These are phyloP conservation scores for Rhizopus microsporus DNA, from an alignment of 371 early-diverging fungal genomes.

Conservation along the genomic window DNA sequence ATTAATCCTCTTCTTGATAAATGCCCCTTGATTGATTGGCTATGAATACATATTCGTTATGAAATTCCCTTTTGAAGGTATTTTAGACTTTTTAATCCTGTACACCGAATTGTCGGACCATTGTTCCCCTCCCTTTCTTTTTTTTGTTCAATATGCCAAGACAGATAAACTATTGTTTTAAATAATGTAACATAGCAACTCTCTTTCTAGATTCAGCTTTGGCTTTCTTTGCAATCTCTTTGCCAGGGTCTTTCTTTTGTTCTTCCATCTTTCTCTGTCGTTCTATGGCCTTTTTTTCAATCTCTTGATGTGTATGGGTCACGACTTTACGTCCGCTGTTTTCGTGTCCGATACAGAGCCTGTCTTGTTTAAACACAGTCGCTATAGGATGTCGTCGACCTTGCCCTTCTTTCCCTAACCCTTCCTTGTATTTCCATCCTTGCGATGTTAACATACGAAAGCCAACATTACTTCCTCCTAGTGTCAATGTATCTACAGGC, in stretches of 20 bases:
- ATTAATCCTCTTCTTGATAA: no score
- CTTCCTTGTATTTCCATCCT: slow-evolving; percentile 60
- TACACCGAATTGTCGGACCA: no score
- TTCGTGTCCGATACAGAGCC: slow-evolving; percentile 46
- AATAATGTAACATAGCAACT: slow-evolving; percentile 13
- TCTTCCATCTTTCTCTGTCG: slow-evolving; percentile 1
- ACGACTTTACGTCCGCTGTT: slow-evolving; percentile 20
- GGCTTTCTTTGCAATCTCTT: slow-evolving; percentile 26
- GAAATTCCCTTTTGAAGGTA: slow-evolving; percentile 5
- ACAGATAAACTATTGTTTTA: slow-evolving; percentile 7
- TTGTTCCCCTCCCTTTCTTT: no score
- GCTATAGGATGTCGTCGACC: slow-evolving; percentile 54
- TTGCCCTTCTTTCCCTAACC: slow-evolving; percentile 47
- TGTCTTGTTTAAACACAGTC: slow-evolving; percentile 51
- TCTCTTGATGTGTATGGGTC: slow-evolving; percentile 29
- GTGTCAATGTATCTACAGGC: slow-evolving; percentile 23
- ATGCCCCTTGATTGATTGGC: no score
- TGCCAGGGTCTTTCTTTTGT: slow-evolving; percentile 24
- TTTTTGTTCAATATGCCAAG: no score
- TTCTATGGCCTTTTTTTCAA: slow-evolving; percentile 20
- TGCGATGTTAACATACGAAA: slow-evolving; percentile 51
- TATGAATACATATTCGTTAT: no score
- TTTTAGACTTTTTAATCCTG: slow-evolving; percentile 2
- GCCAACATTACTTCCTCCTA: slow-evolving; percentile 38
- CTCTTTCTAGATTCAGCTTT: slow-evolving; percentile 24